Evolutionary conservation across 2,329 filamentous ascomycete genomes (phyloP), one percentile per base, ranked within the genome.

Genomic region (Teratosphaeria epicoccoides): DNA sequence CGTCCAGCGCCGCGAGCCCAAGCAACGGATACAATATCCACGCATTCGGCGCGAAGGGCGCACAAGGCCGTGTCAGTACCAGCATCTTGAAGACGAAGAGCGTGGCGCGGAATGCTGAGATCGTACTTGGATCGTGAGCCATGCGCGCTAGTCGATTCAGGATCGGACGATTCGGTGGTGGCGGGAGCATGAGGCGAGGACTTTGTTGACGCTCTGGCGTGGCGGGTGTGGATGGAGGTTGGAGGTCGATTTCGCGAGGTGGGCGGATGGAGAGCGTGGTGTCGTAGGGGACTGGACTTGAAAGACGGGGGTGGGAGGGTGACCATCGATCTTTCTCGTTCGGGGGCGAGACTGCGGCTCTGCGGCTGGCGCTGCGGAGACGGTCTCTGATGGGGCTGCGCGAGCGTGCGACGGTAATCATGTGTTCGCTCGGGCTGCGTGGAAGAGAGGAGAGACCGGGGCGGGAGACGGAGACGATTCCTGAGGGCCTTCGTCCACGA

Each of bases 31-130:
- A 82, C 4, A 81, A 74, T 4, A 89, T 69, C 66, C 78, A 78
- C 6, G 80, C 72, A 44, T 78, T 83, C n/a, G 80, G 75, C 43
- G 82, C 81, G 52, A 83, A 82, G 0, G 88, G 88, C 65, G 81
- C 81, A 66, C 89, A 95, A 0, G 84, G 79, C 46, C 77, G 75
- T 2, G 78, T 75, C 9, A 93, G 69, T 0, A 81, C 80, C 11
- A 77, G 70, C 7, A 89, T 70, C 67, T 95, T 95, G 47, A 77
- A 58, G 5, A 84, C 65, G 60, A 95, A 90, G 1, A 90, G 59
- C 1, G 68, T 60, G 2, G 87, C 68, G 46, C 83, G 83, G 20
- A 78, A 57, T 47, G 55, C 54, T 24, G 62, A 54, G 9, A 63
- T 58, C 5, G 52, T 49, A 3, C 55, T 57, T 68, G 66, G 66